A percentile compares a stretch with the other conserved stretches of the same genome.
Evolutionary conservation across 140 eudicot species (phyloP).

Genomic region (Cichorium intybus): DNA sequence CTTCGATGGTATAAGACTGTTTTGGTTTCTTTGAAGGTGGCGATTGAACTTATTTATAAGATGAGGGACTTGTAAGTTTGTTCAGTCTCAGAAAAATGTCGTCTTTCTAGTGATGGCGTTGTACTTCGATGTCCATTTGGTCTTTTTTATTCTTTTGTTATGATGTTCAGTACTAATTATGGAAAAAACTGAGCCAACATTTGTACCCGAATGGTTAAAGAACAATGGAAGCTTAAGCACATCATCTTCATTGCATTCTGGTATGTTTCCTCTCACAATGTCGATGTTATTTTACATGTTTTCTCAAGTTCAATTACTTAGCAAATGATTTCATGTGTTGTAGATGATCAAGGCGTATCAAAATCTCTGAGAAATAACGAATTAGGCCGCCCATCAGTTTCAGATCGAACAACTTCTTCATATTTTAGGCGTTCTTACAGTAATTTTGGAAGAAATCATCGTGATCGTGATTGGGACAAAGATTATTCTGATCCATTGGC

Average conservation of each 20-base stretch:
- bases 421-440: constrained; percentile 49
- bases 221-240: constrained; percentile 57
- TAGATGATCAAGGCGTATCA: constrained; percentile 47
- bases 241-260: constrained; percentile 47
- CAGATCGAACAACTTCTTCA: constrained; percentile 55
- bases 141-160: constrained; percentile 28
- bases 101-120: neutral
- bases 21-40: constrained; percentile 14
- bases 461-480: constrained; percentile 42
- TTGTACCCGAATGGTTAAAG: constrained; percentile 94
- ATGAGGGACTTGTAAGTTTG: constrained; percentile 16
- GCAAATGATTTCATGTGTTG: neutral
- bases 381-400: constrained; percentile 42
- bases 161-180: constrained; percentile 59
- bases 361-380: constrained; percentile 45
- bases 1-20: constrained; percentile 19
- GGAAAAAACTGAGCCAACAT: constrained; percentile 93
- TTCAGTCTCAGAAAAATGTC: constrained; percentile 8
- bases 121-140: constrained; percentile 17
- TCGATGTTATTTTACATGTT: neutral
- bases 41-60: constrained; percentile 22
- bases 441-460: constrained; percentile 50
- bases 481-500: constrained; percentile 66
- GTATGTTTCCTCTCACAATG: constrained; percentile 30
- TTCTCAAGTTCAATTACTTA: neutral